These are phyloP conservation scores for Rhodocollybia butyracea DNA, from an alignment of 768 basidiomycete species.

Conservation along the genomic window DNA sequence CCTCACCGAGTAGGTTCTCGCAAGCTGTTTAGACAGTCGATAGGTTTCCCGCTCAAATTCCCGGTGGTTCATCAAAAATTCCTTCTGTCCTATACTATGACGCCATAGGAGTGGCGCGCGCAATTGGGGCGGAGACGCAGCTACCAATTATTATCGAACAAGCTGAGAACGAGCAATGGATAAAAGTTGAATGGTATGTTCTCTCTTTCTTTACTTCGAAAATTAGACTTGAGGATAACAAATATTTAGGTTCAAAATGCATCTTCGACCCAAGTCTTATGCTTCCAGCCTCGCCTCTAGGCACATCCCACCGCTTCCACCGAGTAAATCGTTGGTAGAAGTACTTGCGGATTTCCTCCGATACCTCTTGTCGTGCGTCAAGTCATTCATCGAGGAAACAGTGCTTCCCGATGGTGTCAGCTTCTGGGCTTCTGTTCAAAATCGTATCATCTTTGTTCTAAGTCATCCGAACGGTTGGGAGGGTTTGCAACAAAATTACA, in stretches of 20 bases:
- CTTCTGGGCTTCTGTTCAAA: conserved; percentile 43
- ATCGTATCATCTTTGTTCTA: conserved; percentile 47
- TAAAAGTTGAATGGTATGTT: conserved; percentile 42
- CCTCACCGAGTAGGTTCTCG: not conserved
- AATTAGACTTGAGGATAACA: not conserved
- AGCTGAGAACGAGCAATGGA: conserved; percentile 42
- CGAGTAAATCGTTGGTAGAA: conserved; percentile 35
- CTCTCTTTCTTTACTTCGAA: conserved; percentile 8
- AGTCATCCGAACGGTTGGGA: conserved; percentile 69
- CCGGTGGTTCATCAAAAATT: conserved; percentile 45
- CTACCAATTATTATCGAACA: conserved; percentile 31
- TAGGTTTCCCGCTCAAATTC: conserved; percentile 45
- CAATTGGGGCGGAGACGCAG: conserved; percentile 42
- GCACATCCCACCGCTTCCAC: conserved; percentile 38
- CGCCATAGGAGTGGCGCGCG: conserved; percentile 29
- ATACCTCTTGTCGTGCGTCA: conserved; percentile 44
- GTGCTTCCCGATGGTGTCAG: conserved; percentile 40
- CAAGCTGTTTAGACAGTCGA: no score
- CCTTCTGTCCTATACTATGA: conserved; percentile 49
- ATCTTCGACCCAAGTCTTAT: conserved; percentile 27
- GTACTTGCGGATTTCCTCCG: conserved; percentile 49
- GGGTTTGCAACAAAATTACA: conserved; percentile 52
- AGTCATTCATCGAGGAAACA: conserved; percentile 44
- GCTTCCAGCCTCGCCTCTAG: conserved; percentile 12
- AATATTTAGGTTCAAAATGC: conserved; percentile 33